Base-by-base conservation (phyloP, 2,329 filamentous ascomycete species). In the Neonectria coccinea region DNA sequence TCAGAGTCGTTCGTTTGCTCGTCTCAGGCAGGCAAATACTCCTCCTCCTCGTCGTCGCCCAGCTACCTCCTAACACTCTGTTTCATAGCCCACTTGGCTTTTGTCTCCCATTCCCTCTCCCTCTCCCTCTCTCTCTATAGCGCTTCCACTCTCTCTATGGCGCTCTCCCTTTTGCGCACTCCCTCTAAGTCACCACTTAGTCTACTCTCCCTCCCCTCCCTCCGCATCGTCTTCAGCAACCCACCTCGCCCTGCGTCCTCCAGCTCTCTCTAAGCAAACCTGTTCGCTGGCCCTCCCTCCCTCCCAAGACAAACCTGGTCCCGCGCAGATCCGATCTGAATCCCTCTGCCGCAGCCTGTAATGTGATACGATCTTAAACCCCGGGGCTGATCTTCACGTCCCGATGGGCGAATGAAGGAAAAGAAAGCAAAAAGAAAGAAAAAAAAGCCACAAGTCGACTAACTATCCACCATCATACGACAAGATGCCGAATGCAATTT, bases 401-500 rank as follows among this genome's bases (percentile, higher is more conserved):
- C 51, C 53, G 53, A 44, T 18, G 31, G 22, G 10, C n/a, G 36
- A 20, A 50, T 12, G 58, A 20, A 22, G 16, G 55, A 25, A 36
- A 56, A 42, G 31, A 41, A 55, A 42, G 58, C 54, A 42, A 36
- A 41, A 55, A 42, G 58, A 61, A 55, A 47, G 59, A 39, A 53
- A 55, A 50, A 61, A 39, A 53, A 56, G 39, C 48, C 52, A 12
- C 55, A 48, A 39, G 48, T 12, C 33, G 29, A 56, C 8, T 42
- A 9, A 25, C n/a, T 42, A 8, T 64, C 64, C 64, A 69, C 62
- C 54, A 71, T 70, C 64, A 67, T 66, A 72, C 64, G 66, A 72
- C 60, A 47, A 42, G 9, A 51, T 25, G 22, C 29, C 47, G 36
- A 42, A 42, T 62, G 18, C 41, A 62, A 33, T 58, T 59, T 12